These are phyloP conservation scores for Terana coerulea DNA, from an alignment of 768 basidiomycete genomes.

Conservation along the genomic window DNA sequence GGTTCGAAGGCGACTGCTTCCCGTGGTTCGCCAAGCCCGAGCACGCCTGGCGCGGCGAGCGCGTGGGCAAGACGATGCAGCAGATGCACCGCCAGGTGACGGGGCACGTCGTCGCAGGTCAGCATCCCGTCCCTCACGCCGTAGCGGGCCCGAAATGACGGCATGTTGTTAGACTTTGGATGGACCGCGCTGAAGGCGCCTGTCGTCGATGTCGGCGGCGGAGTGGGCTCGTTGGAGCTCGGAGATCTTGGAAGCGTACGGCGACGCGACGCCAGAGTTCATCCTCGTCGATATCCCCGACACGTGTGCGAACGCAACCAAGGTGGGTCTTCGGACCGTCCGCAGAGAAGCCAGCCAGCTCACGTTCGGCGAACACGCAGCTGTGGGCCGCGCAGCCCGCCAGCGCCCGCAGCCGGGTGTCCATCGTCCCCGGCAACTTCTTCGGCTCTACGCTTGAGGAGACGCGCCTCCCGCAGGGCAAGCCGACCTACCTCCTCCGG, in stretches of 20 bases:
- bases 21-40: slow-evolving; percentile 5
- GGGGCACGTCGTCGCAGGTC: slow-evolving; percentile 22
- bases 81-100: slow-evolving; percentile 28
- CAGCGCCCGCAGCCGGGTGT: slow-evolving; percentile 15
- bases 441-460: slow-evolving; percentile 20
- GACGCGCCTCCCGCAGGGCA: slow-evolving; percentile 20
- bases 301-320: slow-evolving; percentile 24
- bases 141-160: background rate
- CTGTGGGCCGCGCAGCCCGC: slow-evolving; percentile 9
- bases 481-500: slow-evolving; percentile 28
- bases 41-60: slow-evolving; percentile 12
- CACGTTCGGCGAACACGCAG: background rate
- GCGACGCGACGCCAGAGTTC: slow-evolving; percentile 10
- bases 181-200: slow-evolving; percentile 23
- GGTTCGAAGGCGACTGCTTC: slow-evolving; percentile 14
- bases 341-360: no score
- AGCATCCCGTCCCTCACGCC: slow-evolving; percentile 1
- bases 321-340: no score
- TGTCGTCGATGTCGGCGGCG: slow-evolving; percentile 27
- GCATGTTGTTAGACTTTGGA: slow-evolving; percentile 19
- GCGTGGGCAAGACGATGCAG: slow-evolving; percentile 26
- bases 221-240: slow-evolving; percentile 28
- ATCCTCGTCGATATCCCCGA: slow-evolving; percentile 25
- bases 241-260: slow-evolving; percentile 10
- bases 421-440: slow-evolving; percentile 25